Conservation (phyloP, 306 rosid species). For the Gynostemma pentaphyllum region DNA sequence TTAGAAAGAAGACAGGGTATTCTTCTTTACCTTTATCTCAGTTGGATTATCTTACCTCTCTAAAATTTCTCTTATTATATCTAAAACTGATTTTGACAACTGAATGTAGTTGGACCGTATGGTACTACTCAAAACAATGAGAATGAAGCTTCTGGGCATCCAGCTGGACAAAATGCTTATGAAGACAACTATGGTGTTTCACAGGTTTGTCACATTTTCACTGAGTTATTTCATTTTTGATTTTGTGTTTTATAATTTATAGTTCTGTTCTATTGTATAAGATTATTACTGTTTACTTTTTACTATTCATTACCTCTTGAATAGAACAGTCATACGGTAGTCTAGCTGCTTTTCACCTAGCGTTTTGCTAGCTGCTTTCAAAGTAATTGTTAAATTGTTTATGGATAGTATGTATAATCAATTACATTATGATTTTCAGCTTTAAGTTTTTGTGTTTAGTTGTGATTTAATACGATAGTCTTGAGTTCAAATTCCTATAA, state of each 20-base stretch:
- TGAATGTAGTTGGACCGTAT: constrained; percentile 58
- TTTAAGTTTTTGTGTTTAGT: no score
- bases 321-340: no score
- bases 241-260: background rate
- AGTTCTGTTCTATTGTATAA: background rate
- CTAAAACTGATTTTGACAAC: constrained; percentile 18
- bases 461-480: no score
- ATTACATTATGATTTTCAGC: no score
- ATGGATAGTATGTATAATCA: no score
- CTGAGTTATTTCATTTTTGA: background rate
- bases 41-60: constrained; percentile 16
- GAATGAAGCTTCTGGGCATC: constrained; percentile 53
- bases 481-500: no score
- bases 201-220: constrained; percentile 54
- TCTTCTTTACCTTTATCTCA: constrained; percentile 14
- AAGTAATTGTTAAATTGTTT: no score
- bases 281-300: background rate
- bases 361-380: no score
- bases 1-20: constrained; percentile 62
- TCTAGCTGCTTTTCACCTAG: no score
- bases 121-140: constrained; percentile 62
- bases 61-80: constrained; percentile 5
- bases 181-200: constrained; percentile 60
- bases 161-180: constrained; percentile 60
- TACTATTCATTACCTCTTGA: no score